A percentile compares a stretch with the other conserved stretches of the same genome.
phyloP scores from a whole-genome alignment of 345 rosid species.

The Rhodomyrtus tomentosa region DNA sequence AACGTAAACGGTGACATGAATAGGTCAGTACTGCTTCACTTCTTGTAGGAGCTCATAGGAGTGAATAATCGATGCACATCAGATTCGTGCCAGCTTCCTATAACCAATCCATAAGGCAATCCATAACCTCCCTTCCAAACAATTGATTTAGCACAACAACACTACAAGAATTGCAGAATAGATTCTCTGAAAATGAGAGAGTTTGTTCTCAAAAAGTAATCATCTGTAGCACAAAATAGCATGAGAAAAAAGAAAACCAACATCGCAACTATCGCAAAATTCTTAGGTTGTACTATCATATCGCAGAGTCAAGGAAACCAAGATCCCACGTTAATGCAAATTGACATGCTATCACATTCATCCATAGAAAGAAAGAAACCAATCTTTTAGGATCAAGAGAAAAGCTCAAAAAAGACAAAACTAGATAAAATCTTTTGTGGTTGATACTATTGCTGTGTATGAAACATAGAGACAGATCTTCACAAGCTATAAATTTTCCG shows the following conservation, averaged over 20 bases:
- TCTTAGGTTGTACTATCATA: not conserved
- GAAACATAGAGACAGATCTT: not conserved
- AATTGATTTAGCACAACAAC: not conserved
- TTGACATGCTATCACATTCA: not conserved
- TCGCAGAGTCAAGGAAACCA: not conserved
- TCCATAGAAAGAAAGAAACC: not conserved
- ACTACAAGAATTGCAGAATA: not conserved
- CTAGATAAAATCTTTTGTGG: not conserved
- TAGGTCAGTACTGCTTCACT: not conserved
- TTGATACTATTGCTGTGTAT: not conserved
- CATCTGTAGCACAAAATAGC: not conserved
- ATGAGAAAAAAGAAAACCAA: not conserved
- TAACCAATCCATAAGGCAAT: not conserved
- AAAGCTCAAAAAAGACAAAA: not conserved
- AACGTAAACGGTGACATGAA: not conserved
- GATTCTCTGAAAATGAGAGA: not conserved
- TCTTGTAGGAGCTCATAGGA: not conserved
- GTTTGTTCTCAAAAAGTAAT: not conserved
- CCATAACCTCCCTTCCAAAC: not conserved
- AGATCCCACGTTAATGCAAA: not conserved
- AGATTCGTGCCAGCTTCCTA: not conserved
- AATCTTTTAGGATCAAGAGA: not conserved
- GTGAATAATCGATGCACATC: not conserved
- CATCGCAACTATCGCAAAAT: not conserved
- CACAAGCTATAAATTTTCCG: not conserved